phyloP scores from a whole-genome alignment of 2,329 filamentous ascomycete species.

The Aspergillus sclerotialis region DNA sequence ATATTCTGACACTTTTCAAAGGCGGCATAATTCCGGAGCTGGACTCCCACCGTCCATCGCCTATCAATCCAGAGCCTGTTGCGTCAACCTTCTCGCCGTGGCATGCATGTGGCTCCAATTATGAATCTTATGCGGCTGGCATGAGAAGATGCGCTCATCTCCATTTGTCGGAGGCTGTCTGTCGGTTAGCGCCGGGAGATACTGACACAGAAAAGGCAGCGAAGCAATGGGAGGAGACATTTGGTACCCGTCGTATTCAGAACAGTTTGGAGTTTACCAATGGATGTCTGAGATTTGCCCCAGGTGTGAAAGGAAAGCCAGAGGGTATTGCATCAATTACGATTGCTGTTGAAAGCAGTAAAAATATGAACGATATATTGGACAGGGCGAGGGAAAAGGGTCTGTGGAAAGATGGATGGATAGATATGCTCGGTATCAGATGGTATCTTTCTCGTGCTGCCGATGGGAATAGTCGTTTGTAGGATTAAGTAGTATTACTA shows the following conservation, averaged over 20 bases:
- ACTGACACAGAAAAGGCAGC: background rate
- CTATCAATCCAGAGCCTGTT: constrained; percentile 32
- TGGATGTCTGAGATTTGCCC: background rate
- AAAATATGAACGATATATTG: background rate
- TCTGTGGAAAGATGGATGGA: background rate
- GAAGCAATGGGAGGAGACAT: constrained; percentile 33
- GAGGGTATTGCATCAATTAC: background rate
- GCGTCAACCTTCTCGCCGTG: constrained; percentile 35
- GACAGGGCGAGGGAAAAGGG: background rate
- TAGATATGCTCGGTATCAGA: background rate
- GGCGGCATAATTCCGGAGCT: constrained; percentile 40
- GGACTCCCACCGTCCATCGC: constrained; percentile 29
- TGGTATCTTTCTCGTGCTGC: background rate
- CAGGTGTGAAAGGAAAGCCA: background rate
- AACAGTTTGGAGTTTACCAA: background rate
- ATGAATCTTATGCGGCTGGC: constrained; percentile 24
- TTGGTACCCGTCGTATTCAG: constrained; percentile 17
- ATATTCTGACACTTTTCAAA: constrained; percentile 9
- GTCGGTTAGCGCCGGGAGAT: background rate
- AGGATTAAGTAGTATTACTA: too few species aligned
- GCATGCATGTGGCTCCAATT: constrained; percentile 37
- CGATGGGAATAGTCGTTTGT: too few species aligned
- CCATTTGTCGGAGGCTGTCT: background rate
- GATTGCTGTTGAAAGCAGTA: background rate
- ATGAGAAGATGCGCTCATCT: constrained; percentile 19